Conservation (phyloP, 169 alveolate genomes). For the Plasmodium falciparum region DNA sequence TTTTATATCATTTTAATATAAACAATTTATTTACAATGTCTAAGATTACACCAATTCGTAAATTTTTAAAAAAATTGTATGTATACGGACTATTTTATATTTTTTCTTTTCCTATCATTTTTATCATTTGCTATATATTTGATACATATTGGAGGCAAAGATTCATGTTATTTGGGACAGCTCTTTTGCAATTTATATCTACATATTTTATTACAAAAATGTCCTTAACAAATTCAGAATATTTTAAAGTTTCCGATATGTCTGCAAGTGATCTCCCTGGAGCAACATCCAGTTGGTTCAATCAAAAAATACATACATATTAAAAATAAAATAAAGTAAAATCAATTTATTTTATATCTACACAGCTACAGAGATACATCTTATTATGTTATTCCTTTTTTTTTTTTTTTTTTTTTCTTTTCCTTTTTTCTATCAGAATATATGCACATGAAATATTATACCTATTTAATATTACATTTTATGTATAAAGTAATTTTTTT, state of each 20-base stretch:
- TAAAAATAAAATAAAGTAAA: conserved; percentile 6
- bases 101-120: conserved; percentile 69
- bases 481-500: too few relatives aligned
- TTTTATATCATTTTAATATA: conserved; percentile 64
- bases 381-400: background rate
- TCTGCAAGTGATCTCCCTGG: conserved; percentile 77
- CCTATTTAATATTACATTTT: too few relatives aligned
- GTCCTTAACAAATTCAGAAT: conserved; percentile 73
- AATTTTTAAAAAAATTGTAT: conserved; percentile 54
- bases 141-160: conserved; percentile 75
- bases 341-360: background rate
- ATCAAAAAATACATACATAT: conserved; percentile 58
- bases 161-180: conserved; percentile 69
- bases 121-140: conserved; percentile 71
- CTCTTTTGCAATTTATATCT: conserved; percentile 55
- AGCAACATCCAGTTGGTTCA: conserved; percentile 71
- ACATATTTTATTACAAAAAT: conserved; percentile 69
- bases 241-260: conserved; percentile 75
- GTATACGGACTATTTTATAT: conserved; percentile 64
- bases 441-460: too few relatives aligned
- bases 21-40: conserved; percentile 44
- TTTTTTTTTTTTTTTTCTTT: background rate
- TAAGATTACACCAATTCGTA: conserved; percentile 39
- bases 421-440: too few relatives aligned
- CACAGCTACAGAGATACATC: background rate